A percentile compares a stretch with the other conserved stretches of the same genome.
Conservation (phyloP, 2,329 filamentous ascomycete genomes). For the Stenocarpella maydis region DNA sequence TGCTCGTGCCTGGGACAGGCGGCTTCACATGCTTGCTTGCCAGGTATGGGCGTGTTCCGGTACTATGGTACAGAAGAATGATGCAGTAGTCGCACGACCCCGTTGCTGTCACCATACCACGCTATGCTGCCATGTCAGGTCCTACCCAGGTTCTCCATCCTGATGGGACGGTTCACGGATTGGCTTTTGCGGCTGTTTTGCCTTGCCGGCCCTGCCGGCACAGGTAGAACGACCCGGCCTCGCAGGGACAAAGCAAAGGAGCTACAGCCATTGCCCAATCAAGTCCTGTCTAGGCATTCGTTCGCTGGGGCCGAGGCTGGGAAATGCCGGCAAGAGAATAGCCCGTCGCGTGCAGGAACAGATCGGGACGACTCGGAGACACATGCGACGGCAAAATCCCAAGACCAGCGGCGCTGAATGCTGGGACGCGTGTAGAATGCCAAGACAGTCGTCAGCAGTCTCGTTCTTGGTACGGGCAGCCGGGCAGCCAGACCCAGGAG, state of each 20-base stretch:
- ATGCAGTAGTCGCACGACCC: background rate
- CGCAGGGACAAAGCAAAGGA: background rate
- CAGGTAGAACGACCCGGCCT: background rate
- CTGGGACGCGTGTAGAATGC: conserved; percentile 7
- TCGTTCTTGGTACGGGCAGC: background rate
- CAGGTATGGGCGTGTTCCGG: background rate
- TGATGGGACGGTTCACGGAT: background rate
- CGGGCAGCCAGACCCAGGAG: background rate
- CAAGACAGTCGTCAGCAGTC: background rate
- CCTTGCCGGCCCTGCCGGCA: conserved; percentile 16
- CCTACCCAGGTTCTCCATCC: background rate
- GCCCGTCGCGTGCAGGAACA: conserved; percentile 1
- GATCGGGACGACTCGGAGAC: conserved; percentile 16
- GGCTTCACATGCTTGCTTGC: conserved; percentile 10
- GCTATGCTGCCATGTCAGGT: conserved; percentile 4
- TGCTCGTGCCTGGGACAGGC: background rate
- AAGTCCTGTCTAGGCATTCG: background rate
- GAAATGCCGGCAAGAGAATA: conserved; percentile 3
- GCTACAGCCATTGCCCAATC: conserved; percentile 19
- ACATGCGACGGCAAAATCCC: conserved; percentile 14
- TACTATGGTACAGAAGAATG: background rate
- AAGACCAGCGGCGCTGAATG: background rate
- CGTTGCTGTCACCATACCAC: background rate
- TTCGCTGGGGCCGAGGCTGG: conserved; percentile 15
- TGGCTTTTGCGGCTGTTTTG: background rate